phyloP scores from a whole-genome alignment of 1,284 basidiomycete genomes.

The Ganoderma leucocontextum region DNA sequence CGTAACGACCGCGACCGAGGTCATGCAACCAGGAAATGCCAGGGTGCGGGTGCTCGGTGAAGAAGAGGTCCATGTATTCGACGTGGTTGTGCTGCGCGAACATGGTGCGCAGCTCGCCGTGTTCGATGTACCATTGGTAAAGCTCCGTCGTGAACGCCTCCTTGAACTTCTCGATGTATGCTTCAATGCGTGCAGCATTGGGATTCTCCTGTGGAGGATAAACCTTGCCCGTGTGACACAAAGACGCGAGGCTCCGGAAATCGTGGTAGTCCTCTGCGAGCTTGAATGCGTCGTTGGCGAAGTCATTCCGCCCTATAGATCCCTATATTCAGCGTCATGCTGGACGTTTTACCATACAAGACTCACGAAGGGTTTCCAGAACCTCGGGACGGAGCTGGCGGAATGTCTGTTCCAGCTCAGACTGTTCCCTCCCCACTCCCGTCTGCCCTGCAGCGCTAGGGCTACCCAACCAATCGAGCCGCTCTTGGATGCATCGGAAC shows the following conservation, averaged over 20 bases:
- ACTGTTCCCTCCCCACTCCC: constrained; percentile 58
- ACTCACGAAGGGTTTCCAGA: constrained; percentile 79
- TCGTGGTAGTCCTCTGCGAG: constrained; percentile 90
- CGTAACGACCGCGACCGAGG: constrained; percentile 75
- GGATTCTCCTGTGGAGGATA: constrained; percentile 73
- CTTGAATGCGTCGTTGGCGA: constrained; percentile 75
- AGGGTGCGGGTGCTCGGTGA: constrained; percentile 68
- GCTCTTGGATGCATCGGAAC: constrained; percentile 79
- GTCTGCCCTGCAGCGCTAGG: constrained; percentile 53
- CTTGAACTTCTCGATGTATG: constrained; percentile 84
- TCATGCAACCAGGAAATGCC: constrained; percentile 92
- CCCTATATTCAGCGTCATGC: not conserved
- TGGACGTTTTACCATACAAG: not conserved
- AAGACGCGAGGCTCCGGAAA: constrained; percentile 81
- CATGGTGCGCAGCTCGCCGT: constrained; percentile 78
- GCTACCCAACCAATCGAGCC: constrained; percentile 72
- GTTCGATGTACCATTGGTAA: constrained; percentile 88
- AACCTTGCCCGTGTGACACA: constrained; percentile 76
- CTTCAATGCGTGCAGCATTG: constrained; percentile 63
- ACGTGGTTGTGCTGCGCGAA: constrained; percentile 74
- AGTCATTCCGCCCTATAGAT: constrained; percentile 67
- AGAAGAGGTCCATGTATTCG: constrained; percentile 78
- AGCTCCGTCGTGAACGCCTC: constrained; percentile 89
- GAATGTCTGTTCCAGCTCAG: constrained; percentile 72
- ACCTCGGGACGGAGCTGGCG: constrained; percentile 73